Evolutionary conservation across 345 rosid species (phyloP), one percentile per base, ranked within the genome.

Genomic region (Ricinus communis): DNA sequence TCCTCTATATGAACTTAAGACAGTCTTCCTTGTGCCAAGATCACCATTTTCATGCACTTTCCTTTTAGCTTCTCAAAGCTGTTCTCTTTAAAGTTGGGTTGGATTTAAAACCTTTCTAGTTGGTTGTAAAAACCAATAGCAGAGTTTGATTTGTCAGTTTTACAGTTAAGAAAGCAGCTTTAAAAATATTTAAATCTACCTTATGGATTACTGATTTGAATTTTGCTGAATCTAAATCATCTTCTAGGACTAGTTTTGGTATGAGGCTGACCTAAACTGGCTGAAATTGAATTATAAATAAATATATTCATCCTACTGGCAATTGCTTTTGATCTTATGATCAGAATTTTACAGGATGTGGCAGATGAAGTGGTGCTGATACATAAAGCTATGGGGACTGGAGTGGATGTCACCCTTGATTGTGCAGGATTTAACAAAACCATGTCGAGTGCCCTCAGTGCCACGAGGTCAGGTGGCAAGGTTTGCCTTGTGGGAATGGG

Each of bases 401-500:
- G 83, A 72, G 75, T 90, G 0, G 87, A 90, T 60, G 90, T 90
- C 73, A 87, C 87, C 70, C 87, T 95, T 41, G 97, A 95, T 64
- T 95, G 97, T 80, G 99, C 86, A 11, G 97, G 99, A 40, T 89
- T 87, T 69, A 79, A 82, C 85, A 95, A 92, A 81, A 95, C 99
- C 21, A 95, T 90, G 97, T 80, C 91, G 5, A 95, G 97, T 0
- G 97, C 99, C 22, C 71, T 92, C 73, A 76, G 75, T 40, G 93
- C 91, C n/a, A 89, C 96, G 13, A 60, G 75, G 49, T 47, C 92
- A 16, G 99, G 99, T 0, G 98, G 99, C 69, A 95, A 85, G 84
- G 99, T 95, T 56, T 95, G 99, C 84, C 96, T 90, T 49, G 91
- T 95, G 0, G 99, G 98, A 54, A 81, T 92, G 86, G 97, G 93